Evolutionary conservation across 352 stramenopile genomes (phyloP).

Genomic region (Phytophthora fragariae): DNA sequence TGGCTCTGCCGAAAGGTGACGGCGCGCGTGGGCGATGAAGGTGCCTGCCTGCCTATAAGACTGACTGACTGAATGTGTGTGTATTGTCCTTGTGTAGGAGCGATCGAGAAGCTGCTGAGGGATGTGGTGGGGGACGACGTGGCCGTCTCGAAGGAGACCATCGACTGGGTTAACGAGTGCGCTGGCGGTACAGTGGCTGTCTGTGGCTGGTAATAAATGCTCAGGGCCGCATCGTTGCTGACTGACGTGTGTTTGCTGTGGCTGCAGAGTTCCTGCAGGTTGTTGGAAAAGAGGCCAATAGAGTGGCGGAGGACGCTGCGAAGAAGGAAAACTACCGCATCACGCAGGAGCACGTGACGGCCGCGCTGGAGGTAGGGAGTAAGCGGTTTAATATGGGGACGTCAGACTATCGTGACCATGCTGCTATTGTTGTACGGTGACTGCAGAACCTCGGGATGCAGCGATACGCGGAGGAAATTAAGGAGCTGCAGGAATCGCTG

Average conservation of each 20-base stretch:
- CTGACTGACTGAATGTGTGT: slow-evolving; percentile 1
- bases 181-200: slow-evolving; percentile 42
- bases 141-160: slow-evolving; percentile 66
- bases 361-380: slow-evolving; percentile 55
- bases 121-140: slow-evolving; percentile 64
- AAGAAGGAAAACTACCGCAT: slow-evolving; percentile 82
- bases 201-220: neutral
- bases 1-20: slow-evolving; percentile 33
- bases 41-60: neutral
- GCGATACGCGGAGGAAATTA: slow-evolving; percentile 41
- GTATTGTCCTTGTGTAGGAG: slow-evolving; percentile 14
- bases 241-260: slow-evolving; percentile 4
- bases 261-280: slow-evolving; percentile 58
- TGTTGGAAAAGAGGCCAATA: slow-evolving; percentile 61
- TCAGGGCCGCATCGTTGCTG: neutral
- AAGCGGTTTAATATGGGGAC: neutral
- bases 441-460: slow-evolving; percentile 50
- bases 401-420: neutral
- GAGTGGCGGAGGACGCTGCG: slow-evolving; percentile 49
- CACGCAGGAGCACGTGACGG: slow-evolving; percentile 58
- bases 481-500: slow-evolving; percentile 40
- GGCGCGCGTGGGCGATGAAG: neutral
- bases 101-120: slow-evolving; percentile 52
- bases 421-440: neutral
- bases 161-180: slow-evolving; percentile 75